These are phyloP conservation scores for Ogataea hybrid DNA, from an alignment of 1,139 yeast genomes.

Conservation along the genomic window DNA sequence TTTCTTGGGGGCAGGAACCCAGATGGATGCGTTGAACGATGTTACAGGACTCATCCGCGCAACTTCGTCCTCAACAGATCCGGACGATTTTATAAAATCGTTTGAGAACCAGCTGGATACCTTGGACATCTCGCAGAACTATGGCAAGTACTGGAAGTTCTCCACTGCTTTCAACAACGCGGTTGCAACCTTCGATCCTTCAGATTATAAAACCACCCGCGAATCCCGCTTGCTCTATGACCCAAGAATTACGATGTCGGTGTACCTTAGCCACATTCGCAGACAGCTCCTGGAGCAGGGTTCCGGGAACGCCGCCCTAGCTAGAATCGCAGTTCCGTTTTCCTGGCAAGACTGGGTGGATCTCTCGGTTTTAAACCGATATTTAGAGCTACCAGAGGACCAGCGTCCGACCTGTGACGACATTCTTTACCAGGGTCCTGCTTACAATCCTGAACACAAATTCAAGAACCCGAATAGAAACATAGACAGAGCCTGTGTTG, in stretches of 20 bases:
- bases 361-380: slow-evolving; percentile 41
- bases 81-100: slow-evolving; percentile 6
- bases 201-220: slow-evolving; percentile 14
- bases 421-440: slow-evolving; percentile 20
- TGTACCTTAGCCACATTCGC: slow-evolving; percentile 35
- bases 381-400: slow-evolving; percentile 38
- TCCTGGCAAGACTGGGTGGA: slow-evolving; percentile 62
- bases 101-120: slow-evolving; percentile 13
- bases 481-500: too few species aligned
- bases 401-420: slow-evolving; percentile 39
- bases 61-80: slow-evolving; percentile 4
- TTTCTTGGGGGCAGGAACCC: slow-evolving; percentile 7
- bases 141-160: slow-evolving; percentile 21
- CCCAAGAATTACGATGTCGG: slow-evolving; percentile 40
- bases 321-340: slow-evolving; percentile 40
- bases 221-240: slow-evolving; percentile 32
- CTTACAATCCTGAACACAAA: slow-evolving; percentile 13
- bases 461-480: too few species aligned
- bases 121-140: slow-evolving; percentile 9
- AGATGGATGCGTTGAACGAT: slow-evolving; percentile 10
- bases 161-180: slow-evolving; percentile 38
- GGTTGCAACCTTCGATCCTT: slow-evolving; percentile 26
- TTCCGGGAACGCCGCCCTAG: slow-evolving; percentile 17
- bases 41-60: slow-evolving; percentile 7
- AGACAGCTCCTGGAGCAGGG: slow-evolving; percentile 9